Conservation (phyloP, 2,329 filamentous ascomycete genomes). For the Albophoma yamanashiensis region DNA sequence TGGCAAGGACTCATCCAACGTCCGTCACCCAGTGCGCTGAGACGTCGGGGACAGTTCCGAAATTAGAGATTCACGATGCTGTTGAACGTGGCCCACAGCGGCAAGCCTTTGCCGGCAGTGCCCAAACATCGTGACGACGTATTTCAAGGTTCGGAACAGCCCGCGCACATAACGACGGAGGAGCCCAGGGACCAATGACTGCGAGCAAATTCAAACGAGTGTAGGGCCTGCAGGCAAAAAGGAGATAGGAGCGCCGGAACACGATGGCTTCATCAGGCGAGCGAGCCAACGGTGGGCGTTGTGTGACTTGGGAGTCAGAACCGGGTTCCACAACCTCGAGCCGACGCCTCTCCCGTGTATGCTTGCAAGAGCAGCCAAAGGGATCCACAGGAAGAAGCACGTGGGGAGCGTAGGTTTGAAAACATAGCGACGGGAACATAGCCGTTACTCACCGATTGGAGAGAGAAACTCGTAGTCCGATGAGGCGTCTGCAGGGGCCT, state of each 20-base stretch:
- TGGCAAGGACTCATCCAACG: background rate
- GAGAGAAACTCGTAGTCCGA: conserved; percentile 34
- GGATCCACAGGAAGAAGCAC: conserved; percentile 30
- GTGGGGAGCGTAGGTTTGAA: conserved; percentile 32
- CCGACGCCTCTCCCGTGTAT: background rate
- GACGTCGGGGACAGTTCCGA: background rate
- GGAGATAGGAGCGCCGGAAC: background rate
- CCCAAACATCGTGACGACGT: background rate
- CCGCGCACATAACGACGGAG: background rate
- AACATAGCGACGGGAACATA: conserved; percentile 18
- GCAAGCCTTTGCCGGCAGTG: background rate
- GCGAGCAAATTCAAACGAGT: background rate
- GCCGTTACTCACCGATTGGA: conserved; percentile 41
- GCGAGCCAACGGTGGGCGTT: background rate
- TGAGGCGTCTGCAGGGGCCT: conserved; percentile 34
- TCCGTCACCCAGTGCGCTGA: background rate
- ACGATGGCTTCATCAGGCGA: background rate
- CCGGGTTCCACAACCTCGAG: background rate
- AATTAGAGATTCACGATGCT: background rate
- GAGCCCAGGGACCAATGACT: background rate
- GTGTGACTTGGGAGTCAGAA: background rate
- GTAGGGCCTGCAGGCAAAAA: background rate
- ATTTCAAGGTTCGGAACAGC: background rate
- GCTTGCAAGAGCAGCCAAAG: conserved; percentile 16
- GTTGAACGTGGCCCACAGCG: background rate